phyloP scores from a whole-genome alignment of 1,139 yeast species.

The Fermentozyma sake region DNA sequence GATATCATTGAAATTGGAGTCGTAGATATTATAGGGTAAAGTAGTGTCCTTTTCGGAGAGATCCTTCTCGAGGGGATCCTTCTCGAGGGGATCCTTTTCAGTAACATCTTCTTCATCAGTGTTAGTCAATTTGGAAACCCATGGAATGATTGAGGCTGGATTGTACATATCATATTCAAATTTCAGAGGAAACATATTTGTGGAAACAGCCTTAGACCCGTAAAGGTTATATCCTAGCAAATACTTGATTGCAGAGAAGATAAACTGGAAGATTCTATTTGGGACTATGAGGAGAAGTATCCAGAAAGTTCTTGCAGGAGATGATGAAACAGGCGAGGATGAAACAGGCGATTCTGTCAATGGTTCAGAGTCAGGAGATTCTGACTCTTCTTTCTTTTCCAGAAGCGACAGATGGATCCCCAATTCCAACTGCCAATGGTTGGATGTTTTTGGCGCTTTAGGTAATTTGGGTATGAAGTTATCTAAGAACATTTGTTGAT shows the following conservation, averaged over 20 bases:
- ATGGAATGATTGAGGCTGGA: slow-evolving; percentile 8
- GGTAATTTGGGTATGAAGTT: slow-evolving; percentile 38
- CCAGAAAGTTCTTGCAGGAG: slow-evolving; percentile 36
- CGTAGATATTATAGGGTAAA: slow-evolving; percentile 17
- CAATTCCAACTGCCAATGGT: slow-evolving; percentile 40
- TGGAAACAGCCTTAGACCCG: slow-evolving; percentile 1
- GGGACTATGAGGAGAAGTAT: slow-evolving; percentile 46
- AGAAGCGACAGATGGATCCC: slow-evolving; percentile 41
- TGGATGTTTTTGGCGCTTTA: slow-evolving; percentile 37
- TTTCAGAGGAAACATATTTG: slow-evolving; percentile 1
- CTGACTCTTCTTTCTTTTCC: slow-evolving; percentile 10
- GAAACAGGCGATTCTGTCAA: too few species aligned
- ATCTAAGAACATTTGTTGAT: slow-evolving; percentile 31
- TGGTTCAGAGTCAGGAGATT: too few species aligned
- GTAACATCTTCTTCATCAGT: too few species aligned
- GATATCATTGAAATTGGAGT: slow-evolving; percentile 38
- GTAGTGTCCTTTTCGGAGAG: too few species aligned
- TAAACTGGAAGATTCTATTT: slow-evolving; percentile 29
- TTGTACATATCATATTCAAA: slow-evolving; percentile 14
- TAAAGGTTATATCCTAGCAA: slow-evolving; percentile 22
- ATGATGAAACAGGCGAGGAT: too few species aligned
- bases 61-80: slow-evolving; percentile 1
- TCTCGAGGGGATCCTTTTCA: slow-evolving; percentile 2
- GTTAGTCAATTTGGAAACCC: slow-evolving; percentile 3
- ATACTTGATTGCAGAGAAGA: slow-evolving; percentile 28